Base-by-base conservation (phyloP, 2,329 filamentous ascomycete species). In the Beauveria asiatica region DNA sequence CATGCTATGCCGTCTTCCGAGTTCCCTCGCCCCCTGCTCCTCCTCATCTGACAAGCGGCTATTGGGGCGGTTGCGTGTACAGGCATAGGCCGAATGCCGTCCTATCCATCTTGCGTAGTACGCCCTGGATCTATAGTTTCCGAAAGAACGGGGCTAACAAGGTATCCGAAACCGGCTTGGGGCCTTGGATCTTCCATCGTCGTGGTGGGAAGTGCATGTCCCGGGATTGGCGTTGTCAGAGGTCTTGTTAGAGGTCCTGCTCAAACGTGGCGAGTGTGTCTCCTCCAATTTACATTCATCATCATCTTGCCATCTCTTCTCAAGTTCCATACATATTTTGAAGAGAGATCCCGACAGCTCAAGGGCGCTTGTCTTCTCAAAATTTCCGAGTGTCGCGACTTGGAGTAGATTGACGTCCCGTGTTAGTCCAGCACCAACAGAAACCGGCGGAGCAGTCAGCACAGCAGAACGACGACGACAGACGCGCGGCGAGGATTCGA, bases 201-300 rank as follows among this genome's bases (percentile, higher is more conserved):
- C 55, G 37, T 37, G 10, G 44, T 10, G 25, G 39, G 39, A 50
- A 37, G 37, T 7, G 23, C 19, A 17, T 25, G 46, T 44, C 25
- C 46, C 46, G 48, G 39, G 25, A 19, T 54, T 27, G 57, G 57
- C 41, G 19, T 41, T 48, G 57, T 59, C 17, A 59, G 56, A 59
- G 48, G 39, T 51, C 17, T 25, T 33, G 56, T 59, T 19, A 37
- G 56, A 59, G 56, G 48, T 45, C 3, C 37, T 51, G 25, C 46
- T 59, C 48, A 51, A 59, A 59, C 39, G 23, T 44, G 48, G 48
- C 46, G 21, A 45, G 37, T 8, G 33, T 27, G 37, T 37, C 37
- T 59, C 56, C 56, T 59, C 39, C 48, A 59, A 59, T 59, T 44
- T 52, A 49, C 45, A 57, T 30, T 21, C 16, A 27, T 41, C 53